These are phyloP conservation scores for Aspergillus sergii DNA, from an alignment of 2,329 filamentous ascomycete genomes.

Conservation along the genomic window DNA sequence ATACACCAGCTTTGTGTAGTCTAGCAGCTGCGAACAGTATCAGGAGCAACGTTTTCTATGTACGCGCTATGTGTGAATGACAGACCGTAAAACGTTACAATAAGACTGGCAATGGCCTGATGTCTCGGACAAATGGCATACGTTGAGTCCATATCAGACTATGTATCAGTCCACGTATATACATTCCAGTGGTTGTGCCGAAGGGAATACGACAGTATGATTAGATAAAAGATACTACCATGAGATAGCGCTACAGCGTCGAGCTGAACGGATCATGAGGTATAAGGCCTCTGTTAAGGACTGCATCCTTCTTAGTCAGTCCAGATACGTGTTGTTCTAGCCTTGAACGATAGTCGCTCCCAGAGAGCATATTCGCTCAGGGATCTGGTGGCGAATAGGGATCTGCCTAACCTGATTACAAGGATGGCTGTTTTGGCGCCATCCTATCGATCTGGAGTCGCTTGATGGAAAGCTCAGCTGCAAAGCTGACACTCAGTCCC, in stretches of 20 bases:
- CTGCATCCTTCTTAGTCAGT: background rate
- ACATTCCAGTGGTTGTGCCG: background rate
- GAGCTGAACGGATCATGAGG: background rate
- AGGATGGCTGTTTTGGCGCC: background rate
- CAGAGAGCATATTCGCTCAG: background rate
- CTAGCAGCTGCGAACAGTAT: background rate
- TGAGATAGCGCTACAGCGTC: background rate
- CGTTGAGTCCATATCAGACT: background rate
- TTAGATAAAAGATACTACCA: background rate
- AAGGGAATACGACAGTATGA: background rate
- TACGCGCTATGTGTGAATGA: background rate
- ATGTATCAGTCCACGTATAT: background rate
- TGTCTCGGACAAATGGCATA: background rate
- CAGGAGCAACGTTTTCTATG: background rate
- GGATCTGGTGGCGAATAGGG: background rate
- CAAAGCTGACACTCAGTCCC: background rate
- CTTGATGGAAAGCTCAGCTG: background rate
- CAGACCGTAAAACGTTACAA: background rate
- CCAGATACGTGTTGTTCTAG: background rate
- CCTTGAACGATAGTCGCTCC: background rate
- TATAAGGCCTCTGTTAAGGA: background rate
- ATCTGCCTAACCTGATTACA: background rate
- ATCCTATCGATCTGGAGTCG: background rate
- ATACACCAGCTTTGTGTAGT: background rate
- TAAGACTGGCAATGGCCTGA: background rate